Percentiles rank a stretch among this genome's conserved stretches.
Evolutionary conservation across 768 basidiomycete species (phyloP).

Genomic region (Calocybe cyanea): DNA sequence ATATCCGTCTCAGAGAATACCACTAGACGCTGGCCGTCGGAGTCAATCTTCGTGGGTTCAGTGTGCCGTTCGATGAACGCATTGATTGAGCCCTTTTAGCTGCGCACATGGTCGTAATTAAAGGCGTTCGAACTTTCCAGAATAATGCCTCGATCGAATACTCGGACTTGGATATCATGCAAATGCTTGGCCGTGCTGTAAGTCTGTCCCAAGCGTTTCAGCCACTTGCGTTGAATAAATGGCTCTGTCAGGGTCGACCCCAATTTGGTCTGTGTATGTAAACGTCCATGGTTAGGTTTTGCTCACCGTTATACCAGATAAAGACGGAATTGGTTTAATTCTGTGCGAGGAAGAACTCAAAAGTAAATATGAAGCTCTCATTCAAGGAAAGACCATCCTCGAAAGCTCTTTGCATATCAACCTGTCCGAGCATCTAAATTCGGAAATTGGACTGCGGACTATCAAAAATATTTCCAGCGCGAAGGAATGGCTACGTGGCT

Average conservation of each 20-base stretch:
- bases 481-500: slow-evolving; percentile 76
- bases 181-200: slow-evolving; percentile 95
- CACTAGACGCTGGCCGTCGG: slow-evolving; percentile 89
- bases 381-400: slow-evolving; percentile 69
- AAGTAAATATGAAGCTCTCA: slow-evolving; percentile 64
- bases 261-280: slow-evolving; percentile 64
- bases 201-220: slow-evolving; percentile 19
- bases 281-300: background rate
- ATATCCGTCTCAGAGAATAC: background rate
- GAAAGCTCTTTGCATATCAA: slow-evolving; percentile 85
- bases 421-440: slow-evolving; percentile 89
- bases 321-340: slow-evolving; percentile 79
- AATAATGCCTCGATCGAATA: slow-evolving; percentile 73
- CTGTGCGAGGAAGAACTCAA: slow-evolving; percentile 74
- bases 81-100: slow-evolving; percentile 39
- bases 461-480: slow-evolving; percentile 69
- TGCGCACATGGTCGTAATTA: slow-evolving; percentile 90
- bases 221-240: background rate
- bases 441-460: slow-evolving; percentile 85
- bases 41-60: slow-evolving; percentile 80
- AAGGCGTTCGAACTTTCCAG: slow-evolving; percentile 81
- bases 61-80: slow-evolving; percentile 1
- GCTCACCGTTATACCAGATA: slow-evolving; percentile 44
- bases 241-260: slow-evolving; percentile 63
- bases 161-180: slow-evolving; percentile 88